Conservation (phyloP, 2,329 filamentous ascomycete genomes). For the Berkeleyomyces basicola region DNA sequence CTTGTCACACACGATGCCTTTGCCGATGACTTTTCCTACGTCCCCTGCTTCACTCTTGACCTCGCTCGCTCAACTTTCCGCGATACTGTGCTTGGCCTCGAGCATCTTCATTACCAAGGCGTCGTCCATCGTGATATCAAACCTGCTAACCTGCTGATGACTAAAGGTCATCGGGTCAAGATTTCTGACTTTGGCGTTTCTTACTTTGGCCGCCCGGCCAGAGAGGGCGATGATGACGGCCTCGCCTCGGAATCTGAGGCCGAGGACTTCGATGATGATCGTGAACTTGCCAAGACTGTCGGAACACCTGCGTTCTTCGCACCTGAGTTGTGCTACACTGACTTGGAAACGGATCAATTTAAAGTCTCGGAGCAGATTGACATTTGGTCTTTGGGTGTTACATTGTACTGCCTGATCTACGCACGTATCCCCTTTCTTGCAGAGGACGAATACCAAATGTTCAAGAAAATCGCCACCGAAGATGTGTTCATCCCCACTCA, state of each 20-base stretch:
- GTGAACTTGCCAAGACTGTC: conserved; percentile 94
- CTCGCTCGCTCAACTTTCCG: conserved; percentile 73
- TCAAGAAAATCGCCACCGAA: conserved; percentile 77
- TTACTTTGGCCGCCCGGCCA: conserved; percentile 77
- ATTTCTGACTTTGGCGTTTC: conserved; percentile 98
- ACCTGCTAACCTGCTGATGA: conserved; percentile 80
- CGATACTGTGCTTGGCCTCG: conserved; percentile 80
- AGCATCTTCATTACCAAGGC: conserved; percentile 81
- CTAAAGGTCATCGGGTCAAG: conserved; percentile 71
- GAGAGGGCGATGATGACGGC: conserved; percentile 65
- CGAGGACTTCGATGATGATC: conserved; percentile 75
- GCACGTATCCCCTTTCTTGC: conserved; percentile 87
- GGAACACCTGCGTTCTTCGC: conserved; percentile 96
- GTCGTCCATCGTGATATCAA: conserved; percentile 78
- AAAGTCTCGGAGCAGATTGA: conserved; percentile 89
- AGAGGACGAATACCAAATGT: conserved; percentile 82
- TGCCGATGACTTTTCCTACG: conserved; percentile 80
- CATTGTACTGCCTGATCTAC: conserved; percentile 86
- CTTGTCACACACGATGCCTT: conserved; percentile 43
- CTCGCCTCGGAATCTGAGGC: conserved; percentile 65
- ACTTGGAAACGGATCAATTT: conserved; percentile 49
- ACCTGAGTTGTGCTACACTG: conserved; percentile 86
- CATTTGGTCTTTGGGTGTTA: conserved; percentile 92
- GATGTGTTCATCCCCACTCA: conserved; percentile 77
- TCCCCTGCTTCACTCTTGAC: conserved; percentile 78